Percentiles rank a stretch among this genome's conserved stretches.
phyloP scores from a whole-genome alignment of 169 alveolate genomes.

The Eimeria acervulina region DNA sequence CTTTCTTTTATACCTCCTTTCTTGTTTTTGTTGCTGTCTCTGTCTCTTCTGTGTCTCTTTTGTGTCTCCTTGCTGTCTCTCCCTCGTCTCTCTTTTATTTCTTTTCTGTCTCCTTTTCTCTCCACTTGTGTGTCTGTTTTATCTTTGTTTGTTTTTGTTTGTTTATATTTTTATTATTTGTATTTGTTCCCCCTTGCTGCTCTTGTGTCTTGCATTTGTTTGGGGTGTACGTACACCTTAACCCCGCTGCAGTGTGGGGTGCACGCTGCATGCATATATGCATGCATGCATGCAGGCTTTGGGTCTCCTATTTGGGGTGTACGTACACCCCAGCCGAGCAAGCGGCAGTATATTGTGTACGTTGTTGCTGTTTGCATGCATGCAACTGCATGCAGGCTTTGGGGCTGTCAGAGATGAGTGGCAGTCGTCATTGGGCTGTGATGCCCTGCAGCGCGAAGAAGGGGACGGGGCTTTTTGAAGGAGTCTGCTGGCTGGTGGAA shows the following conservation, averaged over 20 bases:
- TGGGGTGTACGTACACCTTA: no score
- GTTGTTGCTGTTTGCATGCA: no score
- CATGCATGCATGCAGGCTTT: no score
- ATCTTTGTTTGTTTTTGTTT: no score
- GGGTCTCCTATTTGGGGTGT: no score
- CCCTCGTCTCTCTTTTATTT: neutral
- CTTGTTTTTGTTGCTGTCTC: neutral
- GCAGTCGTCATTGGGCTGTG: constrained; percentile 97
- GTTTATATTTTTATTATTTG: no score
- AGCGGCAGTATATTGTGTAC: no score
- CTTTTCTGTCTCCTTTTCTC: neutral
- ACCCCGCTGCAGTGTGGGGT: no score
- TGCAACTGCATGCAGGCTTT: constrained; percentile 72
- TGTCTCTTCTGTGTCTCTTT: neutral
- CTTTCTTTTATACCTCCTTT: no score
- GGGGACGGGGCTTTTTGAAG: constrained; percentile 97
- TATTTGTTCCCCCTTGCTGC: no score
- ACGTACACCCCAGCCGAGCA: neutral
- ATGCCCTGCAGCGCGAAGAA: constrained; percentile 96
- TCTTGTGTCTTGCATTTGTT: no score
- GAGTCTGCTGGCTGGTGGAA: constrained; percentile 97
- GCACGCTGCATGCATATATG: neutral
- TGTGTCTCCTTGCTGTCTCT: neutral
- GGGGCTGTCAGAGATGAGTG: constrained; percentile 75
- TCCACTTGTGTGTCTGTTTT: no score